Base-by-base conservation (phyloP, 2,329 filamentous ascomycete species). In the Cercospora janseana region DNA sequence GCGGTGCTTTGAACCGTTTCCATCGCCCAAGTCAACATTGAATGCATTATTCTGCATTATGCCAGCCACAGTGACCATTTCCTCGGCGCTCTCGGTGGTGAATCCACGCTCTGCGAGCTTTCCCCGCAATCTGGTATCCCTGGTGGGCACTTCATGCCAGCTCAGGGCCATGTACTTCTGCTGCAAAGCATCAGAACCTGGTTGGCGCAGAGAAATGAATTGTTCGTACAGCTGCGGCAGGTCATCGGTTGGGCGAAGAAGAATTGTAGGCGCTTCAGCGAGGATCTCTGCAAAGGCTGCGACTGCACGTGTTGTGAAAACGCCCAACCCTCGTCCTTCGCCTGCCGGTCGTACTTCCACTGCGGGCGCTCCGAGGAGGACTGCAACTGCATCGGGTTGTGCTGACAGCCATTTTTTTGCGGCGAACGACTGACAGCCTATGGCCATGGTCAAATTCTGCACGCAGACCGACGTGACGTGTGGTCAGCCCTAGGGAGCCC, bases 11-110 rank as follows among this genome's bases (percentile, higher is more conserved):
- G 46, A 32, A 8, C 59, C 59, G 10, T 37, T 23, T 6, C 52
- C 52, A 42, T 57, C 52, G 5, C 43, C 46, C 5, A 56, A 8
- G 37, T 61, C 59, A 28, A 61, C 55, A 24, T 56, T 61, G 50
- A 61, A 61, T 7, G 59, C 59, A 41, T 61, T 61, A 24, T 51
- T 59, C 38, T 59, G 59, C 59, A 61, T 61, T 20, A 61, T 49
- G 23, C 46, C 49, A 6, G 48, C 58, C 4, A 60, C 58, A 10
- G 49, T 37, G 23, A 56, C 51, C 51, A 57, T 53, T 32, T 57
- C 46, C 2, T 51, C 23, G 7, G 52, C 26, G 12, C 41, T 37
- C 7, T 45, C 46, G 3, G 28, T 12, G 23, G 32, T 46, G 26
- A 56, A 52, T 3, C 56, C 54, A 20, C 58, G 54, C 35, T 57